Evolutionary conservation across 208 protist genomes (phyloP).

Genomic region (Wallacemonas collosoma): DNA sequence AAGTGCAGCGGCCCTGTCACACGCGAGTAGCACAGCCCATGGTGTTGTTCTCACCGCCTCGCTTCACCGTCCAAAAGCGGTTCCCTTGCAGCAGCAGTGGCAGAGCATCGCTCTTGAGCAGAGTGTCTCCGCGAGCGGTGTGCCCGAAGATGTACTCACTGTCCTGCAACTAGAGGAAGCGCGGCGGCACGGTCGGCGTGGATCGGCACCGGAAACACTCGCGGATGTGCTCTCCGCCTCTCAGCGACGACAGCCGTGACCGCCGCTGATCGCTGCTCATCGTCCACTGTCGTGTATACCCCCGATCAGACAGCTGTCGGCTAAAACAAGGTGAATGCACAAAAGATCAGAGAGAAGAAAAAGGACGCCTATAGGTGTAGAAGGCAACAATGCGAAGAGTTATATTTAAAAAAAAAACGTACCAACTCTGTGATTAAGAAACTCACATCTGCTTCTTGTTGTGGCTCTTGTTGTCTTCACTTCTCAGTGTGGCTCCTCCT

Average conservation of each 20-base stretch:
- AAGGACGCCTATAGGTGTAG: background rate
- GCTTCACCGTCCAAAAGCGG: background rate
- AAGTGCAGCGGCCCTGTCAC: too few species aligned
- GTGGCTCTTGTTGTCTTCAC: background rate
- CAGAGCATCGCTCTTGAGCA: constrained; percentile 8
- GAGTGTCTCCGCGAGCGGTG: constrained; percentile 5
- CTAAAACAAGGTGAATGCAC: too few species aligned
- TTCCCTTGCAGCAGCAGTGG: constrained; percentile 8
- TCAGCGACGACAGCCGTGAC: background rate
- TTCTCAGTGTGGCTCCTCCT: background rate
- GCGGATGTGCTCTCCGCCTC: constrained; percentile 16
- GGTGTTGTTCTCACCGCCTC: background rate
- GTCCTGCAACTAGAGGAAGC: constrained; percentile 17
- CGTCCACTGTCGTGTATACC: too few species aligned
- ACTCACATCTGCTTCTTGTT: background rate
- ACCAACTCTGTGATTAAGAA: too few species aligned
- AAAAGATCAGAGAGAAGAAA: too few species aligned
- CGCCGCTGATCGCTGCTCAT: too few species aligned
- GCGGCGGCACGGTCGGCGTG: background rate
- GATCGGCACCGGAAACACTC: constrained; percentile 6
- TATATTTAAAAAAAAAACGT: background rate
- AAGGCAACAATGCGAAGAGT: background rate
- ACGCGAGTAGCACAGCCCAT: background rate
- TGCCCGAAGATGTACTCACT: constrained; percentile 18
- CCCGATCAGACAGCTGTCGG: too few species aligned